Evolutionary conservation across 768 basidiomycete genomes (phyloP), one percentile per base, ranked within the genome.

Genomic region (Termitomyces titanicus): DNA sequence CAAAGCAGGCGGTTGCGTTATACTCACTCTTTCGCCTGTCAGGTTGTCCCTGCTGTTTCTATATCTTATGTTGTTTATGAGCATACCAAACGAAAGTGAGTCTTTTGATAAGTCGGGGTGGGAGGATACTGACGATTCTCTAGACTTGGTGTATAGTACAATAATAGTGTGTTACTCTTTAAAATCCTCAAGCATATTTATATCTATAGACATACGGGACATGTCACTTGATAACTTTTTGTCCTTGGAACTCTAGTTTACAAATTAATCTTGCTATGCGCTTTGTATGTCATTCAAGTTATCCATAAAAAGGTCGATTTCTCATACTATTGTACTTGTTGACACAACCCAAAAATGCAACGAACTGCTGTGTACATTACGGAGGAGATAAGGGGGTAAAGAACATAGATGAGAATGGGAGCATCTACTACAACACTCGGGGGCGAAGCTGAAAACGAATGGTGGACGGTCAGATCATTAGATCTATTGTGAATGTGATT

Each of bases 11-110:
- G 38, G 13, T 22, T 31, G 29, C 25, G 20, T n/a, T n/a, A n/a
- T 9, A 49, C 43, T 47, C 12, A 59, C 27, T 13, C 37, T 33
- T 15, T 18, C 54, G 61, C 33, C 62, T 47, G 43, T 33, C 62
- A 92, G 90, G 96, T 98, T 55, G 86, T 97, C 43, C 96, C 96
- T 48, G 88, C 94, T 4, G 96, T 98, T 40, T 96, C 94, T 8
- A 98, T 98, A 72, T 93, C 93, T 57, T 97, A 97, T 72, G 85
- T 97, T 38, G 95, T 97, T 59, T 94, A 94, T 71, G 92, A 94
- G 68, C 84, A 89, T 63, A 85, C 80, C 63, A 94, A 92, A 75
- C 81, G 86, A 68, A 86, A 77, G 92, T 88, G 53, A 59, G 83
- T 70, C 39, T 43, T 48, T 55, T 42, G 1, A 42, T 42, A 44